Evolutionary conservation across 768 basidiomycete genomes (phyloP), one percentile per base, ranked within the genome.

Genomic region (Amanita muscaria): DNA sequence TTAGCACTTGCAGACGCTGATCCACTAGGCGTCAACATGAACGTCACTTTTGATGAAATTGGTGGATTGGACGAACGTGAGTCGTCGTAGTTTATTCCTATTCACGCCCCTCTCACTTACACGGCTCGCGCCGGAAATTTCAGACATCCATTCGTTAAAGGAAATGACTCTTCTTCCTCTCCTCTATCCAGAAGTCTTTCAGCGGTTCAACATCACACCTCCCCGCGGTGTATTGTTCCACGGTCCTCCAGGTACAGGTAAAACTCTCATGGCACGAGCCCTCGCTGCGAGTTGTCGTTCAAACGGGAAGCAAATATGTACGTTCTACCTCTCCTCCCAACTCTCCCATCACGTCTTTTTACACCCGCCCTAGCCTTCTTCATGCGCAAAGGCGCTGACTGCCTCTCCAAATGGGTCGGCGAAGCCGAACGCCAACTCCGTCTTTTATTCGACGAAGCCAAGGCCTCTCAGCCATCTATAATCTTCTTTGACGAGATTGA

Each of bases 401-500:
- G 88, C 53, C 72, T 98, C 22, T 93, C 91, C 5, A 99, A 99
- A 67, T 99, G 94, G 94, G 96, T 99, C 10, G 96, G 96, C 42
- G 96, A 99, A 65, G 94, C 96, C 4, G 96, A 98, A 59, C 80
- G 96, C 2, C 94, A 97, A 60, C 73, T 99, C 2, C 80, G 96
- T 1, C 73, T 97, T 31, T 72, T 98, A 11, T 99, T 99, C 60
- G 94, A 98, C 51, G 94, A 98, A 68, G 96, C 96, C 1, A 77
- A 81, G 39, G 80, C 83, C 42, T 85, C 79, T 41, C 94, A 97
- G 56, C 94, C 96, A 0, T 87, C 83, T 51, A 98, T 98, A 63
- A 98, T 99, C 58, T 99, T 99, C 69, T 98, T 99, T 60, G 96
- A 99, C 59, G 96, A 99, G 66, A 98, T 99, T 53, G 96, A 99